phyloP scores from a whole-genome alignment of 2,329 filamentous ascomycete genomes.

The Ophiocordyceps camponoti-floridani region DNA sequence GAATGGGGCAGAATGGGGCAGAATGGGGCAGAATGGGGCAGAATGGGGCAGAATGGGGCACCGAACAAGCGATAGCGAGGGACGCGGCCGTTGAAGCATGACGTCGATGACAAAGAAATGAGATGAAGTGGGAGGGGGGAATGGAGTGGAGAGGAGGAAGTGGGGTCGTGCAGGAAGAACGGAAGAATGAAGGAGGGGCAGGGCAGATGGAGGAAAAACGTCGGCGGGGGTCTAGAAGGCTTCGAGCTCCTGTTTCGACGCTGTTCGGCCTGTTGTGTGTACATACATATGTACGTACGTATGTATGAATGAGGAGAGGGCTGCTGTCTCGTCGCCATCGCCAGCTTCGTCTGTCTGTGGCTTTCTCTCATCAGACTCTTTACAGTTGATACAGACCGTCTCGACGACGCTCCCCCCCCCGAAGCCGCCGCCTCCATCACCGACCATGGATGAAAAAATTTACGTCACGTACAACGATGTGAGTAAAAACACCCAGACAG shows the following conservation, averaged over 20 bases:
- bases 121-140: neutral
- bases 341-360: no score
- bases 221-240: neutral
- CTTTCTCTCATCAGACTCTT: no score
- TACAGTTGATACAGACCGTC: no score
- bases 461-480: slow-evolving; percentile 91
- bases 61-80: neutral
- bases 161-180: neutral
- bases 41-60: no score
- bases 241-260: no score
- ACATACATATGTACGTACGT: no score
- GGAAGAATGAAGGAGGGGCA: neutral
- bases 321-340: no score
- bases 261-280: no score
- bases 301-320: no score
- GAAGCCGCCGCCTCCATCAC: neutral
- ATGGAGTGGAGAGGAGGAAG: neutral
- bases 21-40: no score
- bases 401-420: neutral
- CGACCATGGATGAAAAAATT: slow-evolving; percentile 58
- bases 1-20: no score
- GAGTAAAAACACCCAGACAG: slow-evolving; percentile 15
- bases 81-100: neutral
- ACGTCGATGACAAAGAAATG: neutral
- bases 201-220: neutral